Conservation (phyloP, 2,329 filamentous ascomycete genomes). For the Gnomoniopsis sp. region DNA sequence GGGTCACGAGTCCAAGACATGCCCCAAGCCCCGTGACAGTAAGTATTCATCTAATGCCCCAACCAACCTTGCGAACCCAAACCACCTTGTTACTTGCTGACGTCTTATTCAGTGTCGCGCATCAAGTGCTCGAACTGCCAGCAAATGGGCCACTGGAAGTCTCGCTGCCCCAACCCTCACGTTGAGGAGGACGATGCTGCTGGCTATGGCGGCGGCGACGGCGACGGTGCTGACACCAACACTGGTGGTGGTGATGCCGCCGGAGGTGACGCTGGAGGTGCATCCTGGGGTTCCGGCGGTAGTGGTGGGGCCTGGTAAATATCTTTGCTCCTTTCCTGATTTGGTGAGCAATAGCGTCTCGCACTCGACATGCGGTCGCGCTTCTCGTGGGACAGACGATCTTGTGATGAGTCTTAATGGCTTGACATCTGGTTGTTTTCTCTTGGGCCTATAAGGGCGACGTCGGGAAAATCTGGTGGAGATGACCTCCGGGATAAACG, state of each 20-base stretch:
- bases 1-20: constrained; percentile 46
- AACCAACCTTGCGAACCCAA: not conserved
- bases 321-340: not conserved
- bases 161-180: constrained; percentile 33
- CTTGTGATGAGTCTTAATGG: not conserved
- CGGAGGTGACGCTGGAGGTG: constrained; percentile 14
- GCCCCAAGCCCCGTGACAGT: constrained; percentile 55
- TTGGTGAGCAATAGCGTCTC: not conserved
- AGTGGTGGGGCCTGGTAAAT: constrained; percentile 1
- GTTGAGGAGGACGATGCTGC: constrained; percentile 23
- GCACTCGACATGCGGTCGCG: not conserved
- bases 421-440: constrained; percentile 1
- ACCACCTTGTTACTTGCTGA: constrained; percentile 4
- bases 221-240: constrained; percentile 4
- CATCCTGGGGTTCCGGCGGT: not conserved
- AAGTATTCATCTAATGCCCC: constrained; percentile 26
- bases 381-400: not conserved
- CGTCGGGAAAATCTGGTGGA: not conserved
- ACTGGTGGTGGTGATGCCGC: constrained; percentile 10
- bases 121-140: constrained; percentile 58
- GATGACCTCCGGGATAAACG: not conserved
- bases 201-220: constrained; percentile 6
- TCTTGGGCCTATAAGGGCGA: not conserved
- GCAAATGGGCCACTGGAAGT: constrained; percentile 42
- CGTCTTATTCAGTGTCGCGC: constrained; percentile 47